A percentile compares a stretch with the other conserved stretches of the same genome.
phyloP scores from a whole-genome alignment of 768 basidiomycete genomes.

The Amanita polypyramis region DNA sequence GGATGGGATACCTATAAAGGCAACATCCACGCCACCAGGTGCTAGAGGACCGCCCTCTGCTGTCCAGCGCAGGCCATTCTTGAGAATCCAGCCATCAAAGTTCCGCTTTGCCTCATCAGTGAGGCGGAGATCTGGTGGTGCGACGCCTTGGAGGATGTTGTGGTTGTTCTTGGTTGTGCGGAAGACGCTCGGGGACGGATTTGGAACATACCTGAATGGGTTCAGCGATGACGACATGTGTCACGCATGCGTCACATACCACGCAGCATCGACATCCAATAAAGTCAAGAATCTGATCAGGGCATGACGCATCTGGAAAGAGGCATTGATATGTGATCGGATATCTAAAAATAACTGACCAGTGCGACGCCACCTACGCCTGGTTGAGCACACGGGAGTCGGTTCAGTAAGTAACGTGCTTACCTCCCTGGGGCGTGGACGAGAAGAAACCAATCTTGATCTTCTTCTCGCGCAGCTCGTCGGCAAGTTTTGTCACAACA shows the following conservation, averaged over 20 bases:
- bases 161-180: constrained; percentile 93
- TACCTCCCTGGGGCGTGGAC: constrained; percentile 90
- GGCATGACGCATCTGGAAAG: constrained; percentile 79
- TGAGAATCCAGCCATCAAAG: constrained; percentile 83
- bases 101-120: constrained; percentile 68
- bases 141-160: constrained; percentile 92
- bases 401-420: constrained; percentile 13
- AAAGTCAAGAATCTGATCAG: constrained; percentile 76
- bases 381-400: constrained; percentile 6
- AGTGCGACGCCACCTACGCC: constrained; percentile 82
- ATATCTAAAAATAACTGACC: constrained; percentile 33
- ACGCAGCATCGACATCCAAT: constrained; percentile 73
- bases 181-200: constrained; percentile 83
- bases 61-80: constrained; percentile 85
- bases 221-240: constrained; percentile 11
- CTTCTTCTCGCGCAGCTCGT: constrained; percentile 78
- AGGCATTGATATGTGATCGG: constrained; percentile 12
- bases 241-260: constrained; percentile 56
- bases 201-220: constrained; percentile 85
- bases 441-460: constrained; percentile 91
- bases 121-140: constrained; percentile 65
- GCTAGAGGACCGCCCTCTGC: constrained; percentile 79
- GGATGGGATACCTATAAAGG: constrained; percentile 62
- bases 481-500: constrained; percentile 69
- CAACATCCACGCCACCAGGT: constrained; percentile 74